Percentiles rank a stretch among this genome's conserved stretches.
These are phyloP conservation scores for Podospora pseudopauciseta DNA, from an alignment of 495 filamentous ascomycete species.

Conservation along the genomic window DNA sequence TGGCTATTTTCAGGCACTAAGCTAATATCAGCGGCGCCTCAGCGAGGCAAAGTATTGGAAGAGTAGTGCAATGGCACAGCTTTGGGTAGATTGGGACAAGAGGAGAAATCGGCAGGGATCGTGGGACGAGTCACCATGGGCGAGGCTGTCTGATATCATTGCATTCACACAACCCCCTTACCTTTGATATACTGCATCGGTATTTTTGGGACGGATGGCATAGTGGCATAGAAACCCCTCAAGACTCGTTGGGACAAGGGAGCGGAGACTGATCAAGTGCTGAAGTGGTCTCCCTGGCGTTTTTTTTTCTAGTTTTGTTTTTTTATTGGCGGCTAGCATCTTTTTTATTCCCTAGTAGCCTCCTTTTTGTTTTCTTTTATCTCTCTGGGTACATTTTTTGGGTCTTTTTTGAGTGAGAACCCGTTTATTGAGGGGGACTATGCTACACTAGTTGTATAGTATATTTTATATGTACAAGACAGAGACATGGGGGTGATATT, in stretches of 20 bases:
- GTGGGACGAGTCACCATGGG: too few species aligned
- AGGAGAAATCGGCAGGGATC: too few species aligned
- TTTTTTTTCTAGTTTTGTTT: slow-evolving; percentile 23
- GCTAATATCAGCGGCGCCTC: slow-evolving; percentile 7
- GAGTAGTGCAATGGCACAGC: background rate
- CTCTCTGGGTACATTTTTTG: slow-evolving; percentile 3
- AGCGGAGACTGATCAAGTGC: slow-evolving; percentile 49
- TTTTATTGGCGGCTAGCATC: slow-evolving; percentile 12
- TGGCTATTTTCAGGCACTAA: slow-evolving; percentile 28
- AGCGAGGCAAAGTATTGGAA: slow-evolving; percentile 11
- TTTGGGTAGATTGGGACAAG: background rate
- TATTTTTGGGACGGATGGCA: slow-evolving; percentile 1
- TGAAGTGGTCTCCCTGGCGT: slow-evolving; percentile 49
- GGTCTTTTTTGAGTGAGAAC: slow-evolving; percentile 10
- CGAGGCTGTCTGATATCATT: background rate
- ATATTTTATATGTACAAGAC: slow-evolving; percentile 7
- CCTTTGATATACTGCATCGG: background rate
- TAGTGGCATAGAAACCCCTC: slow-evolving; percentile 7
- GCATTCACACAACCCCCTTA: background rate
- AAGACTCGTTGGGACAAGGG: slow-evolving; percentile 2
- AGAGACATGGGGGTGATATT: background rate
- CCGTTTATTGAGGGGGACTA: background rate
- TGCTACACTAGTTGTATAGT: background rate
- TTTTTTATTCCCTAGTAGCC: slow-evolving; percentile 15
- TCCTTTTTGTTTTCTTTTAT: background rate